Percentiles rank a stretch among this genome's conserved stretches.
phyloP scores from a whole-genome alignment of 345 rosid genomes.

The Angophora floribunda region DNA sequence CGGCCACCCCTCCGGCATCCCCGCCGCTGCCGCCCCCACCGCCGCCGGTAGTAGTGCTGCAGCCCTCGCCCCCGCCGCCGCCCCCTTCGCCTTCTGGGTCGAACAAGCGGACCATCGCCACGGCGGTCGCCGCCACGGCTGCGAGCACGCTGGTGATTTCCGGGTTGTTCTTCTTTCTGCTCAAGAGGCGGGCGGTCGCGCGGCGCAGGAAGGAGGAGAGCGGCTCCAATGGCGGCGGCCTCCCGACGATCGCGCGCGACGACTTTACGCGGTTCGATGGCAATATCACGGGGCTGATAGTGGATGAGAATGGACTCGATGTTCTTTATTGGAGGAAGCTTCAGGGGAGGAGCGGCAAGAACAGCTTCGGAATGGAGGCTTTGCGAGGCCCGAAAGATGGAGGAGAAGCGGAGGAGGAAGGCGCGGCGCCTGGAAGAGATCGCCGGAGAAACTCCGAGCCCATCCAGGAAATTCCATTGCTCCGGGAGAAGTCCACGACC shows the following conservation, averaged over 20 bases:
- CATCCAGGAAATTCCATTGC: constrained; percentile 49
- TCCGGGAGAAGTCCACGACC: constrained; percentile 48
- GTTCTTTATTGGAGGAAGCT: constrained; percentile 76
- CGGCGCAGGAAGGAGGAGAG: constrained; percentile 25
- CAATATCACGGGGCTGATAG: constrained; percentile 45
- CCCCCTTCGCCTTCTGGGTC: constrained; percentile 1
- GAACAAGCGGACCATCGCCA: constrained; percentile 14
- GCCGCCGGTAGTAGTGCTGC: not conserved
- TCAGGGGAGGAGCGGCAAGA: constrained; percentile 16
- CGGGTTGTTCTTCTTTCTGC: constrained; percentile 32
- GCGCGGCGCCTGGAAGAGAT: not conserved
- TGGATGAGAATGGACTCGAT: constrained; percentile 76
- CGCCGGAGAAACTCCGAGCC: constrained; percentile 7
- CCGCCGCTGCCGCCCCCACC: not conserved
- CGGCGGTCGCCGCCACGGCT: constrained; percentile 60
- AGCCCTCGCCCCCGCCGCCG: not conserved
- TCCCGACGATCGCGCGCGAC: constrained; percentile 1
- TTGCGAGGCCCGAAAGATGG: constrained; percentile 5
- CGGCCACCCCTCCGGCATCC: not conserved
- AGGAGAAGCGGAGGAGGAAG: not conserved
- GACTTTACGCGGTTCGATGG: constrained; percentile 31
- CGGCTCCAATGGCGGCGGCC: not conserved
- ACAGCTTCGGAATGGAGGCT: constrained; percentile 10
- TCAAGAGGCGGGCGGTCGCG: constrained; percentile 17
- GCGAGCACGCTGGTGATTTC: constrained; percentile 47